A percentile compares a stretch with the other conserved stretches of the same genome.
Evolutionary conservation across 2,329 filamentous ascomycete species (phyloP).

Genomic region (Akanthomyces uredinophilus): DNA sequence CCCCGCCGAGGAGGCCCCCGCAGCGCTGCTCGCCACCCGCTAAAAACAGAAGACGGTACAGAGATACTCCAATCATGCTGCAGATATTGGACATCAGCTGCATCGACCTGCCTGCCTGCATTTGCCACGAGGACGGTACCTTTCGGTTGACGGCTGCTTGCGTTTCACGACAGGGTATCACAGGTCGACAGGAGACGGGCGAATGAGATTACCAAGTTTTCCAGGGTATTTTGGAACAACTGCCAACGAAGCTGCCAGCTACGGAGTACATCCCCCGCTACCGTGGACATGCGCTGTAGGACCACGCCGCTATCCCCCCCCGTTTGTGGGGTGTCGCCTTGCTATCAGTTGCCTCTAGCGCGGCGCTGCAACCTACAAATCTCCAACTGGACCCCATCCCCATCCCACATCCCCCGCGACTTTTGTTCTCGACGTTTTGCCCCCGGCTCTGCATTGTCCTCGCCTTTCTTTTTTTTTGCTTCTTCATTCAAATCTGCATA

Average conservation of each 20-base stretch:
- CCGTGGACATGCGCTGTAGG: not conserved
- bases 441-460: not conserved
- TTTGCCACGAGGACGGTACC: not conserved
- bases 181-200: no score
- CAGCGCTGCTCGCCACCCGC: not conserved
- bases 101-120: not conserved
- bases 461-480: not conserved
- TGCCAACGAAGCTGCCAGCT: no score
- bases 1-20: not conserved
- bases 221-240: no score
- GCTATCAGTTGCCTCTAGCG: not conserved
- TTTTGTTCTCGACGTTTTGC: not conserved
- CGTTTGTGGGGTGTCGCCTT: not conserved
- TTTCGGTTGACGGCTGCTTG: not conserved
- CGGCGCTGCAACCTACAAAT: not conserved
- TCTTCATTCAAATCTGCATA: not conserved
- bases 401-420: not conserved
- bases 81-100: not conserved
- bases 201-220: no score
- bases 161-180: not conserved
- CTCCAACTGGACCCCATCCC: not conserved
- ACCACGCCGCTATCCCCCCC: not conserved
- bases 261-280: not conserved
- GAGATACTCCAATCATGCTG: slow-evolving; percentile 1
- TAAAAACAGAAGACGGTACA: not conserved